A percentile compares a stretch with the other conserved stretches of the same genome.
phyloP scores from a whole-genome alignment of 2,329 filamentous ascomycete species.

The Drechslerella stenobrocha region DNA sequence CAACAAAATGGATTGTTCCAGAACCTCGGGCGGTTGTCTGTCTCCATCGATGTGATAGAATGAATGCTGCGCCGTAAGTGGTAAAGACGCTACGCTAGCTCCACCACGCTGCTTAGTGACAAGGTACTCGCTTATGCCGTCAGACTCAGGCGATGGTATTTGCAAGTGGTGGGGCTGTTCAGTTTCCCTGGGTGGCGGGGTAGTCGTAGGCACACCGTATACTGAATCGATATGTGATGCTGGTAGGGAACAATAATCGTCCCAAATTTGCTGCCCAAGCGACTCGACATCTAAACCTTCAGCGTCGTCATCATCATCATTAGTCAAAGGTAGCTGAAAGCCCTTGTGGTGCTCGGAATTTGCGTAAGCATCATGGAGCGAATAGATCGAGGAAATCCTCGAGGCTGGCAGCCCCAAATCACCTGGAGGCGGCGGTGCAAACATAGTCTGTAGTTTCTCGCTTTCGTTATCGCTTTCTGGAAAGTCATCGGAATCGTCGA shows the following conservation, averaged over 20 bases:
- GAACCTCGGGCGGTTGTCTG: background rate
- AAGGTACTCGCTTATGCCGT: constrained; percentile 7
- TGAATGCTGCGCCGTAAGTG: constrained; percentile 12
- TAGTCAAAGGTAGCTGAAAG: background rate
- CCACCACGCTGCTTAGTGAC: constrained; percentile 1
- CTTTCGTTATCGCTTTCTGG: constrained; percentile 27
- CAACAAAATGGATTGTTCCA: background rate
- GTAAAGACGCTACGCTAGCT: constrained; percentile 15
- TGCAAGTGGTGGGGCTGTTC: constrained; percentile 17
- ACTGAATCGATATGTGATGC: background rate
- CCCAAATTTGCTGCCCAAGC: constrained; percentile 26
- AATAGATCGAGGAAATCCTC: constrained; percentile 36
- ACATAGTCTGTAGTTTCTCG: constrained; percentile 34
- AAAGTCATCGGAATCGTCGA: constrained; percentile 38
- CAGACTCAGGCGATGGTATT: constrained; percentile 26
- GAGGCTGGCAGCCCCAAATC: constrained; percentile 17
- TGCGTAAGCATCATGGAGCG: constrained; percentile 16
- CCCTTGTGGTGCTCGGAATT: background rate
- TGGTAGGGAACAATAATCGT: constrained; percentile 28
- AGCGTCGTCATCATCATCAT: constrained; percentile 10
- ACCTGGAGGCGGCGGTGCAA: constrained; percentile 12
- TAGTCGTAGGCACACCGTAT: no score
- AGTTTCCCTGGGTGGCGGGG: no score
- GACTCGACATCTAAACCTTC: constrained; percentile 20
- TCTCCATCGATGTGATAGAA: background rate